Evolutionary conservation across 164 flowering plant genomes (phyloP), one percentile per base, ranked within the genome.

Genomic region (Houttuynia cordata): DNA sequence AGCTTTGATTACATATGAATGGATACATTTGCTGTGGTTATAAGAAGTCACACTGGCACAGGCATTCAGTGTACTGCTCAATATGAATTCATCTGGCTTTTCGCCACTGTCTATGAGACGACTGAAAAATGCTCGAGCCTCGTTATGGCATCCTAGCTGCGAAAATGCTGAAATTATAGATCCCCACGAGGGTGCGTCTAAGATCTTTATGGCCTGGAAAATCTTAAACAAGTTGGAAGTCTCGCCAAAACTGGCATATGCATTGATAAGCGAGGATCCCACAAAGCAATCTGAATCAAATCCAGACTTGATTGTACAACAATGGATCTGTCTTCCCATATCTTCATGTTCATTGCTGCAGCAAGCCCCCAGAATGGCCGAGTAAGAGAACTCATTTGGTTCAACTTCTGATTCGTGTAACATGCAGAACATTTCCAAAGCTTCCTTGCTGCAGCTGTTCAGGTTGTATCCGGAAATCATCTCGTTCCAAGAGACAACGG

Each of bases 41-140:
- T 73, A 64, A 60, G 74, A 68, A 56, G 73, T 56, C 25, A 59
- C 47, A 51, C 17, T 60, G 9, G 85, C 76, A 67, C 85, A 81
- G 47, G 71, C 65, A 60, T 72, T 75, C 30, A 83, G 53, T 69
- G 73, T 61, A 68, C n/a, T n/a, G n/a, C n/a, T n/a, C n/a, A n/a
- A n/a, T n/a, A n/a, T n/a, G n/a, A n/a, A n/a, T 62, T 75, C 85
- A 69, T 83, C 88, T 52, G 77, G 82, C 61, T 71, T 70, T 56
- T 61, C 70, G 34, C 82, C 80, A 61, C 62, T 59, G 58, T 73
- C 69, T 9, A 55, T 63, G 37, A 79, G 61, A 67, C 51, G 25
- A 12, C 65, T 71, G 59, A 79, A 61, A 61, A 65, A 61, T 41
- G 42, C 56, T 34, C 81, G 58, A 41, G 79, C 79, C 71, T 76